Conservation (phyloP, 148 eudicot species). For the Pouteria glomerata region DNA sequence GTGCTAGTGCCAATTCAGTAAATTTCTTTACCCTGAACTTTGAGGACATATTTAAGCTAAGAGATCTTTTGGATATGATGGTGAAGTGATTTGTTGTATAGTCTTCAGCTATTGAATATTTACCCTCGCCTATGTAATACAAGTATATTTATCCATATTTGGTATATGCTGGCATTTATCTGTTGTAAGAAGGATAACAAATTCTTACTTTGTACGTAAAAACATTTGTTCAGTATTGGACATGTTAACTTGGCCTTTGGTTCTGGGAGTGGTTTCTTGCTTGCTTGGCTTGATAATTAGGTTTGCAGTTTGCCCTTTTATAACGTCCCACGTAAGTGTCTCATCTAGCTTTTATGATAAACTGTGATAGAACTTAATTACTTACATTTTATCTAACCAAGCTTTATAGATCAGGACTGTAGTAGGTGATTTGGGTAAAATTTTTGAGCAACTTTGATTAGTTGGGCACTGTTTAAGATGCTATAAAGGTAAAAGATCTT, state of each 20-base stretch:
- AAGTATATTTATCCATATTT: background rate
- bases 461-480: background rate
- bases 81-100: background rate
- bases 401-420: constrained; percentile 61
- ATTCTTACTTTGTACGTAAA: background rate
- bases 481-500: background rate
- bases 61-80: background rate
- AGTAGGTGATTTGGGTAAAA: background rate
- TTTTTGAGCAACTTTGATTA: background rate
- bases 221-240: constrained; percentile 24
- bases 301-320: constrained; percentile 51
- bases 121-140: background rate
- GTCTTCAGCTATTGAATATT: background rate
- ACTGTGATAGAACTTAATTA: background rate
- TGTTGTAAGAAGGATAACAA: background rate
- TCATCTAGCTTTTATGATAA: background rate
- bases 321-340: constrained; percentile 49
- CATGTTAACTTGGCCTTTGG: constrained; percentile 40
- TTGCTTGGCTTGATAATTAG: constrained; percentile 46
- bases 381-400: constrained; percentile 29
- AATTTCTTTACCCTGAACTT: background rate
- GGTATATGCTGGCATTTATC: background rate
- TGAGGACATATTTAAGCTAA: background rate
- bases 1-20: no score
- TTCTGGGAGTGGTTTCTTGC: constrained; percentile 39